A percentile compares a stretch with the other conserved stretches of the same genome.
Conservation (phyloP, 768 basidiomycete species). For the Tulasnella sp. region DNA sequence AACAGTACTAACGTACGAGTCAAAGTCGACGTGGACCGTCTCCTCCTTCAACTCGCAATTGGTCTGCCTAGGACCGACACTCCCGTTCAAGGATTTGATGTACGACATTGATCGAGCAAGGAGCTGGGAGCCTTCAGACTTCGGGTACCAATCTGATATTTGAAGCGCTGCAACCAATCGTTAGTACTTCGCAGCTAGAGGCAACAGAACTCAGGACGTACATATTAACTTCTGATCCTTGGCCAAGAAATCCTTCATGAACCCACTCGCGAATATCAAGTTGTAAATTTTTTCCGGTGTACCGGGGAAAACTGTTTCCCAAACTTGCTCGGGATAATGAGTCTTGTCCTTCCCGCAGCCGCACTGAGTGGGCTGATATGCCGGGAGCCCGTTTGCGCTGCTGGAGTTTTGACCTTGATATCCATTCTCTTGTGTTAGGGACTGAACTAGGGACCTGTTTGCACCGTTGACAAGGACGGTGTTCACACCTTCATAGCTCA, state of each 20-base stretch:
- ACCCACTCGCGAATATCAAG: slow-evolving; percentile 90
- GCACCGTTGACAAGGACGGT: not conserved
- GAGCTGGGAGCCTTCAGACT: slow-evolving; percentile 50
- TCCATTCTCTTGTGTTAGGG: not conserved
- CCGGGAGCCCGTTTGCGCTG: slow-evolving; percentile 38
- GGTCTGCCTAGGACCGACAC: slow-evolving; percentile 87
- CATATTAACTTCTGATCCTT: slow-evolving; percentile 81
- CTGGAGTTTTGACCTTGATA: not conserved
- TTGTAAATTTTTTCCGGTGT: slow-evolving; percentile 94
- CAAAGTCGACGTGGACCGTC: slow-evolving; percentile 67
- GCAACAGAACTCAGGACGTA: slow-evolving; percentile 41
- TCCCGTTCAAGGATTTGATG: slow-evolving; percentile 83
- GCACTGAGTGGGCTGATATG: slow-evolving; percentile 46
- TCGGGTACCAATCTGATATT: slow-evolving; percentile 89
- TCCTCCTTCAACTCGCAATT: slow-evolving; percentile 94
- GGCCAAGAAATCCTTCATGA: slow-evolving; percentile 88
- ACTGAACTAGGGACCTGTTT: not conserved
- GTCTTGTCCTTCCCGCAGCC: slow-evolving; percentile 58
- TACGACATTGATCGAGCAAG: slow-evolving; percentile 89
- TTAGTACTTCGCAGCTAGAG: not conserved
- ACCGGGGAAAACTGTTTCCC: slow-evolving; percentile 76
- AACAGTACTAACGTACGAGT: slow-evolving; percentile 70
- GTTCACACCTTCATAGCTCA: not conserved
- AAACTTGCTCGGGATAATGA: slow-evolving; percentile 64
- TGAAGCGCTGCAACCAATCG: slow-evolving; percentile 70